A percentile compares a stretch with the other conserved stretches of the same genome.
Conservation (phyloP, 352 stramenopile species). For the Blastocystis sp. region DNA sequence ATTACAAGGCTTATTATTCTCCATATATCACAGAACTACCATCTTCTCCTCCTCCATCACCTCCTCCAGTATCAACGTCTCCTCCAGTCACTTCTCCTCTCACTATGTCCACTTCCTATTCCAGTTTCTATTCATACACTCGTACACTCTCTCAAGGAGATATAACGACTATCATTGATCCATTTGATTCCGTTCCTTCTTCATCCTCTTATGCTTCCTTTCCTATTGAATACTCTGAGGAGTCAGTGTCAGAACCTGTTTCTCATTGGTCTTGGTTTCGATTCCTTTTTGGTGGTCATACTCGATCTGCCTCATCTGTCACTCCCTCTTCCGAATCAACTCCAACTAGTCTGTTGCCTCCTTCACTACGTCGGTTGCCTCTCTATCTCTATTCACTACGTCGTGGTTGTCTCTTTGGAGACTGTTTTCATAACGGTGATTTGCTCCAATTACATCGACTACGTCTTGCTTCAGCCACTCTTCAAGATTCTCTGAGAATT, state of each 20-base stretch:
- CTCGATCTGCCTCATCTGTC: background rate
- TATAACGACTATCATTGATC: background rate
- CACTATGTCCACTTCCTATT: background rate
- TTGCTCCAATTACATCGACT: background rate
- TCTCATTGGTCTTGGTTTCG: no score
- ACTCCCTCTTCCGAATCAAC: background rate
- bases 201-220: background rate
- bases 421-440: background rate
- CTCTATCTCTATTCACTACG: background rate
- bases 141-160: slow-evolving; percentile 8
- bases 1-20: background rate
- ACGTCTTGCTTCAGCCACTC: background rate
- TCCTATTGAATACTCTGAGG: background rate
- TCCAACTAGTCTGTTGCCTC: background rate
- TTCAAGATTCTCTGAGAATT: slow-evolving; percentile 3
- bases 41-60: background rate
- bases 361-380: background rate
- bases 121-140: slow-evolving; percentile 24
- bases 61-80: background rate
- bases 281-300: background rate
- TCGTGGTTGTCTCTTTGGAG: slow-evolving; percentile 8
- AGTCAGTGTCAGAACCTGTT: background rate
- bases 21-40: background rate
- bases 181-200: background rate
- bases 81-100: background rate